Base-by-base conservation (phyloP, 441 rosid species). In the Sinapis alba region DNA sequence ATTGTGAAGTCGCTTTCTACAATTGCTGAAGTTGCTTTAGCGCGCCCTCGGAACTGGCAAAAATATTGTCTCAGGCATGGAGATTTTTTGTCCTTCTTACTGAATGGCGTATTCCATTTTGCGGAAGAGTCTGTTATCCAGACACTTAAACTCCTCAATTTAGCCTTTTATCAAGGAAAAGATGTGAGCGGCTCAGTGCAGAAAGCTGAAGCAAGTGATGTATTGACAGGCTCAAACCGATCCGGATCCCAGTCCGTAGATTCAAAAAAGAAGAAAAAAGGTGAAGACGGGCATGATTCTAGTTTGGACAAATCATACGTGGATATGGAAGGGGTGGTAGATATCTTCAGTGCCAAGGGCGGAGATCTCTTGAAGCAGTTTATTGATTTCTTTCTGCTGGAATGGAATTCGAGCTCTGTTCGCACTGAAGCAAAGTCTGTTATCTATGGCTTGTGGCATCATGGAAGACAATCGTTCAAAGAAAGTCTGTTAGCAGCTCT, bases 31-130 rank as follows among this genome's bases (percentile, higher is more conserved):
- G 99, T 93, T 68, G 99, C 98, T 64, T 83, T 85, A 62, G 86
- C 97, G n/a, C 86, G 99, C 74, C 99, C 99, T 68, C 93, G 97
- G 41, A 97, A 97, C 84, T 97, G 99, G 99, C 99, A 97, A 84
- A 94, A 94, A 84, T 95, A 93, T 74, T 95, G 99, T 83, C 85
- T 90, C 85, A 95, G 86, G 83, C 98, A 92, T 83, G 90, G 81
- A 62, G 98, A 97, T 81, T 89, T 91, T 68, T 81, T 97, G 81
- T 89, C 98, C 53, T 95, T 89, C 80, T 79, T 95, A 72, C 85
- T 93, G 84, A 89, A 87, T 86, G 97, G 86, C 10, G 82, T 90
- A 61, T 97, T 97, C 75, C 86, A 87, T 86, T 93, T 97, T 66
- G 89, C 93, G 54, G 99, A 97, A 89, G 99, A 95, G 83, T 90